phyloP scores from a whole-genome alignment of 129 eudicot genomes.

The Cynara cardunculus region DNA sequence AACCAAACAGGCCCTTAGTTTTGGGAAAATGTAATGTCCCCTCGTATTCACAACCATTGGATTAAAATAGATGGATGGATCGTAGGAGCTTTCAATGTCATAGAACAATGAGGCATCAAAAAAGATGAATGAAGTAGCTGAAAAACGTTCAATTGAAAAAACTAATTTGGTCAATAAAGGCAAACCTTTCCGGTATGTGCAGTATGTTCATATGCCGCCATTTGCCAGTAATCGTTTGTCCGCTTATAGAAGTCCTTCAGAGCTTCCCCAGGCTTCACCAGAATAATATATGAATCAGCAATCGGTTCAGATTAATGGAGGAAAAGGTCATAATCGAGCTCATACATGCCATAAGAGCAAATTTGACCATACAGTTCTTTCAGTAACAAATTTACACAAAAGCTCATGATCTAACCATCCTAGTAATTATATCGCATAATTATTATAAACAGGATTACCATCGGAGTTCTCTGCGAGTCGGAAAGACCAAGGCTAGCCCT shows the following conservation, averaged over 20 bases:
- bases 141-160: not conserved
- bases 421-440: not conserved
- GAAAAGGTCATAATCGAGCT: not conserved
- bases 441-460: constrained; percentile 40
- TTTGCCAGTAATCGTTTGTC: constrained; percentile 97
- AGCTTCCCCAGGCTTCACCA: constrained; percentile 82
- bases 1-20: no score
- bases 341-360: not conserved
- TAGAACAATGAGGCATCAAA: not conserved
- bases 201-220: constrained; percentile 99
- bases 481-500: constrained; percentile 98
- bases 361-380: no score
- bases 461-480: constrained; percentile 88
- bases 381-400: not conserved
- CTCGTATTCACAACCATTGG: not conserved
- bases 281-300: constrained; percentile 5
- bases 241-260: constrained; percentile 91
- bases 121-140: not conserved
- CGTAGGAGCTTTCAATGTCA: not conserved
- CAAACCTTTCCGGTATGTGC: constrained; percentile 96
- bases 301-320: not conserved
- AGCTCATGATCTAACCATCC: not conserved
- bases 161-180: constrained; percentile 5
- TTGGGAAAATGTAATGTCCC: not conserved
- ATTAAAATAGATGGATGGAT: not conserved